Conservation (phyloP, 2,329 filamentous ascomycete genomes). For the Lachnellula hyalina region DNA sequence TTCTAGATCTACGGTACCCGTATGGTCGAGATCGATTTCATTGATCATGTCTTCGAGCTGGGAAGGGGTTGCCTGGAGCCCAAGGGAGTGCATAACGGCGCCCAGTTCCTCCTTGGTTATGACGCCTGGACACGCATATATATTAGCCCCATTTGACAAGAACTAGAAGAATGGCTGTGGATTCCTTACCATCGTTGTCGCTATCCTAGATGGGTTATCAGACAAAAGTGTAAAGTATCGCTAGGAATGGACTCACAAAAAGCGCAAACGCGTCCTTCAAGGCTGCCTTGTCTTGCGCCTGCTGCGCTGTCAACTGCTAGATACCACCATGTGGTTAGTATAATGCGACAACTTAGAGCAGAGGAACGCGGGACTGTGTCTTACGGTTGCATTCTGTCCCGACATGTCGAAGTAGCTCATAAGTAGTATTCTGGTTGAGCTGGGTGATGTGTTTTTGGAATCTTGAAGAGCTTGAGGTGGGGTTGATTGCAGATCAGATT, state of each 20-base stretch:
- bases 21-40: slow-evolving; percentile 60
- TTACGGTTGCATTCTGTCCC: not conserved
- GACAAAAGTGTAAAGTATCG: not conserved
- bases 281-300: slow-evolving; percentile 7
- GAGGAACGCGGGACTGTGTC: not conserved
- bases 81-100: slow-evolving; percentile 58
- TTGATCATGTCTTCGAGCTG: slow-evolving; percentile 64
- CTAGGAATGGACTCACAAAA: slow-evolving; percentile 8
- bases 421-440: not conserved
- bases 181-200: not conserved
- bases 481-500: no score
- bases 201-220: not conserved
- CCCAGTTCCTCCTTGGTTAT: slow-evolving; percentile 60
- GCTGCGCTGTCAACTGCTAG: not conserved
- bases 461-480: not conserved
- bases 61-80: slow-evolving; percentile 56
- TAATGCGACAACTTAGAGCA: not conserved
- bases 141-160: not conserved
- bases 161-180: not conserved
- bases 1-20: slow-evolving; percentile 60
- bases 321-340: not conserved
- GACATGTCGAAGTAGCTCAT: not conserved
- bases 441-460: not conserved
- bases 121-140: slow-evolving; percentile 40
- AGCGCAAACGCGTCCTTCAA: slow-evolving; percentile 16